Percentiles rank a stretch among this genome's conserved stretches.
Evolutionary conservation across 2,329 filamentous ascomycete species (phyloP).

Genomic region (Alternaria longipes): DNA sequence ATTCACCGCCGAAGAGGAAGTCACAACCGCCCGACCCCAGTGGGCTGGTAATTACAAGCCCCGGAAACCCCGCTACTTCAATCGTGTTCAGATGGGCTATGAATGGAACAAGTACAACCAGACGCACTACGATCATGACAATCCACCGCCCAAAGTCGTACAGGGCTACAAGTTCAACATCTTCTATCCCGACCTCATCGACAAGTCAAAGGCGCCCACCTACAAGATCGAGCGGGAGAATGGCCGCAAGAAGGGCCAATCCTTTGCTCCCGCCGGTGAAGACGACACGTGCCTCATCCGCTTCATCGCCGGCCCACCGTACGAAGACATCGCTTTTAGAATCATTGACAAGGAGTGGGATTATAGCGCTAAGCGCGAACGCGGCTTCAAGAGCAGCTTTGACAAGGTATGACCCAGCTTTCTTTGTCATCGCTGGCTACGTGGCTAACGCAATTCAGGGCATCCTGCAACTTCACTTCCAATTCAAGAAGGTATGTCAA

Average conservation of each 20-base stretch:
- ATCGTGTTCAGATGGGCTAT: constrained; percentile 97
- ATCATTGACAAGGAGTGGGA: constrained; percentile 99
- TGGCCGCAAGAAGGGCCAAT: constrained; percentile 87
- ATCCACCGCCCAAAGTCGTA: constrained; percentile 96
- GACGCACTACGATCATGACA: constrained; percentile 98
- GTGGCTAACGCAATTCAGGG: constrained; percentile 66
- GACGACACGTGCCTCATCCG: constrained; percentile 97
- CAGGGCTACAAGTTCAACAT: constrained; percentile 99
- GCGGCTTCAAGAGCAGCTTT: constrained; percentile 95
- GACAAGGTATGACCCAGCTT: constrained; percentile 78
- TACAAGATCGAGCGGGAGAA: constrained; percentile 96
- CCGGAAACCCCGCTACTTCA: constrained; percentile 95
- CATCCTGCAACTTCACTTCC: constrained; percentile 95
- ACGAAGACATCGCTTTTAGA: constrained; percentile 95
- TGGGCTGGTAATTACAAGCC: constrained; percentile 89
- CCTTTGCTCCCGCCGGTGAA: constrained; percentile 90
- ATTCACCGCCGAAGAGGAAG: constrained; percentile 87
- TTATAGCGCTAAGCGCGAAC: constrained; percentile 92
- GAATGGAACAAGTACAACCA: constrained; percentile 99
- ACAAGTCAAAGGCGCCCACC: constrained; percentile 92
- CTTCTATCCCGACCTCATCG: constrained; percentile 96
- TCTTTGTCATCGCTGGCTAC: neutral
- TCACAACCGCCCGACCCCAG: constrained; percentile 71
- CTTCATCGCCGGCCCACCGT: constrained; percentile 93
- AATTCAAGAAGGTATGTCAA: constrained; percentile 88